These are phyloP conservation scores for Westerdykella sp. DNA, from an alignment of 2,329 filamentous ascomycete genomes.

Conservation along the genomic window DNA sequence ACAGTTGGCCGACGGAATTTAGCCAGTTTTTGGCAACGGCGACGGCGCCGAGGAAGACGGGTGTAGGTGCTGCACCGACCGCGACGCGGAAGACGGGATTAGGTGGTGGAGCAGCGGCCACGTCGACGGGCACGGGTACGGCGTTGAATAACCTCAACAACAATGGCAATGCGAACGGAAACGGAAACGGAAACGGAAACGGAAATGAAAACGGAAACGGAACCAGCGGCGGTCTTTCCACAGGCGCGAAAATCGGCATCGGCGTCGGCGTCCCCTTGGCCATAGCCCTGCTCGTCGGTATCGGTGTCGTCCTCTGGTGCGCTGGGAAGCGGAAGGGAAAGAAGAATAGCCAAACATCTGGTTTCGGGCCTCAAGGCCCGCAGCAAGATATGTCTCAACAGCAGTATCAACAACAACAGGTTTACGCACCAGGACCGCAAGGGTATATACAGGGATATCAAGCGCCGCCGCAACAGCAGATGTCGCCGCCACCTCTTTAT, in stretches of 20 bases:
- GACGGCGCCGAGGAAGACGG: neutral
- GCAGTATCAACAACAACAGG: conserved; percentile 2
- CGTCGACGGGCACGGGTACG: neutral
- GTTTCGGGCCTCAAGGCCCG: neutral
- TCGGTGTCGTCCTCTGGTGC: conserved; percentile 11
- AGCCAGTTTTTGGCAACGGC: neutral
- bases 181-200: neutral
- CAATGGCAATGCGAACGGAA: neutral
- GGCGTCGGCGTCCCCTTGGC: conserved; percentile 9
- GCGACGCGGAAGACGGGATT: too few relatives aligned
- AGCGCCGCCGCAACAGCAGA: neutral
- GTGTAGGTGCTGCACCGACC: too few relatives aligned
- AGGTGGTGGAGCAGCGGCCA: neutral
- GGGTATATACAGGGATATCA: conserved; percentile 7
- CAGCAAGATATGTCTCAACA: neutral
- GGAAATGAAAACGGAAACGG: neutral
- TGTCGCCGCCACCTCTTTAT: conserved; percentile 6
- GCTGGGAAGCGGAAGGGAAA: conserved; percentile 11
- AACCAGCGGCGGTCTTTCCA: conserved; percentile 7
- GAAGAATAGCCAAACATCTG: conserved; percentile 7
- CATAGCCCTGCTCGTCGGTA: conserved; percentile 7
- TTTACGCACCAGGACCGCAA: neutral
- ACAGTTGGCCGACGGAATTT: neutral
- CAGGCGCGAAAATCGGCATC: conserved; percentile 13
- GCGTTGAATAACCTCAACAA: neutral